Base-by-base conservation (phyloP, 306 rosid genomes). In the Fagus crenata region DNA sequence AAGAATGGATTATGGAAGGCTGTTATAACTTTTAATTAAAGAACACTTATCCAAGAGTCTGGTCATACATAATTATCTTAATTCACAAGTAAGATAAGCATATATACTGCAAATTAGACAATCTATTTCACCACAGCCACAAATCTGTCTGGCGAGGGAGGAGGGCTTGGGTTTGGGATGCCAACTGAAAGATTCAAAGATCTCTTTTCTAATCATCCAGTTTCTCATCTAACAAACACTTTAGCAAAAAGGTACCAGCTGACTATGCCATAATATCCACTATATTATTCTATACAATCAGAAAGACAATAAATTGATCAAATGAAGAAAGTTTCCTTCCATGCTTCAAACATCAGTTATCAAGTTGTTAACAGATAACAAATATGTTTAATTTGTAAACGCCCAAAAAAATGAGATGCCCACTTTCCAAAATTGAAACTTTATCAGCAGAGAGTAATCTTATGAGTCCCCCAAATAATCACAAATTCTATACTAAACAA, bases 101-200 rank as follows among this genome's bases (percentile, higher is more conserved):
- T 46, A 46, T 46, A 46, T 46, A 46, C 14, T 46, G 51, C 51
- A 46, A 46, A 46, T 1, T 28, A 59, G 14, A 59, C 15, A 59
- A 59, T 59, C 35, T 22, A 31, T 28, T 31, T 59, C 65, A 22
- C 37, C 4, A 28, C 37, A 59, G 28, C 37, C 2, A 28, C 37
- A 59, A 59, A 31, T 59, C 37, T 59, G 64, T 58, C 31, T 58
- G 37, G 15, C 14, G 65, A 59, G 65, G 65, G 65, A 9, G 65
- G 65, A 61, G 40, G 13, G 11, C 61, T 17, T 55, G 32, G 31
- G 61, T 55, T 12, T 33, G 41, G 7, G 2, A 37, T 32, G 68
- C 35, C n/a, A 22, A 31, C 33, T 22, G 13, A 31, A 28, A 22
- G 41, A 32, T 32, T 61, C 68, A 8, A 61, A 61, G 68, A 61